These are phyloP conservation scores for Capronia coronata DNA, from an alignment of 2,329 filamentous ascomycete species.

Conservation along the genomic window DNA sequence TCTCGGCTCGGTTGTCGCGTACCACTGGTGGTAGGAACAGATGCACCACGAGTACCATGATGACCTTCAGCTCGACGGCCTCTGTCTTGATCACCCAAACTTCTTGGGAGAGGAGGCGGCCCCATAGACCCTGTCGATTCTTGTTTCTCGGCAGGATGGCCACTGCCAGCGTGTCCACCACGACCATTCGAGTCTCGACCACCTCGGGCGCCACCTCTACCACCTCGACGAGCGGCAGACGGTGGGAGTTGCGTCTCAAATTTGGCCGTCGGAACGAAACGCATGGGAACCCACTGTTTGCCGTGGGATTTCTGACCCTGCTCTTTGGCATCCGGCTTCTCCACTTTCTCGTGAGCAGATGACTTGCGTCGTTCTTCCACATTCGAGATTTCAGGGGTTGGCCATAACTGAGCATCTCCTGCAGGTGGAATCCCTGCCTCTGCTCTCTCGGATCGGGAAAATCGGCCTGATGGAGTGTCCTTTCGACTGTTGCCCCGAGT, in stretches of 20 bases:
- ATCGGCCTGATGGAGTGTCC: constrained; percentile 18
- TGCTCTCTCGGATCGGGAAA: constrained; percentile 26
- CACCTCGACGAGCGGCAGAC: constrained; percentile 44
- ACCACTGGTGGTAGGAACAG: constrained; percentile 36
- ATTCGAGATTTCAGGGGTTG: constrained; percentile 74
- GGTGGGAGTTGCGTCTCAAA: constrained; percentile 72
- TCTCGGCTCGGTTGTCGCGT: constrained; percentile 36
- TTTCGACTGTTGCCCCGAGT: constrained; percentile 10
- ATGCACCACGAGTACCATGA: constrained; percentile 35
- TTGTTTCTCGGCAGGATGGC: constrained; percentile 34
- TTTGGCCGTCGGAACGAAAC: constrained; percentile 74
- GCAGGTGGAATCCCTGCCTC: constrained; percentile 52
- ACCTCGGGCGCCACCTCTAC: constrained; percentile 51
- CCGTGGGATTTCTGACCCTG: constrained; percentile 51
- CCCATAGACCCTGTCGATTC: constrained; percentile 25
- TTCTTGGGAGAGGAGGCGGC: constrained; percentile 27
- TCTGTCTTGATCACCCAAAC: constrained; percentile 26
- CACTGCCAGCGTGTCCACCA: constrained; percentile 35
- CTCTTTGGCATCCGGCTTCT: constrained; percentile 50
- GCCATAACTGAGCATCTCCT: constrained; percentile 75
- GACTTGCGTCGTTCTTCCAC: constrained; percentile 69
- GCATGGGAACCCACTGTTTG: constrained; percentile 80
- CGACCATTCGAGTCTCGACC: constrained; percentile 47
- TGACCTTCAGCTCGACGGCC: constrained; percentile 25
- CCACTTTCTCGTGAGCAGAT: constrained; percentile 52